Conservation (phyloP, 1,139 yeast genomes). For the Hemisphaericaspora xylofermentans region DNA sequence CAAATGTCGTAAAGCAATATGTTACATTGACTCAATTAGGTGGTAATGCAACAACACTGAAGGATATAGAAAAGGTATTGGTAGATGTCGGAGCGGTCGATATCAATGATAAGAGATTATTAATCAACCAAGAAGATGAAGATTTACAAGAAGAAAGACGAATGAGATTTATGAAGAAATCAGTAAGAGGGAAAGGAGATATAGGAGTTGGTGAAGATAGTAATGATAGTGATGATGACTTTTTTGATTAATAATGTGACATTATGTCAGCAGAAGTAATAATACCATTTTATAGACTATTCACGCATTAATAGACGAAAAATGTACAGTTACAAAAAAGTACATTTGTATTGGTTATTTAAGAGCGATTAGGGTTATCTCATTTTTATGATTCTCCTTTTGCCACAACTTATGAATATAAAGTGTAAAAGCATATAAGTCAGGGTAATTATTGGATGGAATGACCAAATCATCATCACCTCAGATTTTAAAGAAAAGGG, state of each 20-base stretch:
- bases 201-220: conserved; percentile 31
- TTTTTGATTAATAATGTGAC: conserved; percentile 36
- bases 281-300: neutral
- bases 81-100: conserved; percentile 65
- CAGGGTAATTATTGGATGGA: no score
- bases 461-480: neutral
- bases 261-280: neutral
- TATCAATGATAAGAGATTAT: conserved; percentile 63
- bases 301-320: neutral
- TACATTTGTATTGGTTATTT: no score
- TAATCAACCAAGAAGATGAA: conserved; percentile 59
- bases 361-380: no score
- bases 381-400: no score
- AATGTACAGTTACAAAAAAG: no score
- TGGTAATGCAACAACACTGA: conserved; percentile 69
- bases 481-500: neutral
- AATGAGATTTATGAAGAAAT: conserved; percentile 54
- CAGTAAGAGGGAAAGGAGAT: conserved; percentile 38
- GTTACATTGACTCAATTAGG: conserved; percentile 80
- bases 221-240: conserved; percentile 34
- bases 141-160: conserved; percentile 48
- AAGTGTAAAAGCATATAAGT: no score
- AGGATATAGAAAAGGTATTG: conserved; percentile 70
- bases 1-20: conserved; percentile 73
- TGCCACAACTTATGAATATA: no score